Percentiles rank a stretch among this genome's conserved stretches.
These are phyloP conservation scores for Yarrowia sp. DNA, from an alignment of 805 yeast species.

Conservation along the genomic window DNA sequence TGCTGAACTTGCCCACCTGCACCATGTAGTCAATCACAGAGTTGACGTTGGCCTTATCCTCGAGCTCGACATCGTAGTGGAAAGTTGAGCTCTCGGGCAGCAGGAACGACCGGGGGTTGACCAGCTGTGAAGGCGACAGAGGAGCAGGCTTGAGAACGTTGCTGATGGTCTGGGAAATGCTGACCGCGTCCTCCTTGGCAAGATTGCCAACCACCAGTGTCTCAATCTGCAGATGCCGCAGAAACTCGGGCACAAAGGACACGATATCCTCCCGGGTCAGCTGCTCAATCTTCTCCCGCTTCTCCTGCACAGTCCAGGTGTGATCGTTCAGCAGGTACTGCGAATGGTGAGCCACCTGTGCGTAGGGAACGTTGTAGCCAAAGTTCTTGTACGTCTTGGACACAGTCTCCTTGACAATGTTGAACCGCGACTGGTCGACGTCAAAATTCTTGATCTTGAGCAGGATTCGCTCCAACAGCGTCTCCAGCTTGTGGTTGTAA, in stretches of 20 bases:
- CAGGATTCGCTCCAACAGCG: conserved; percentile 66
- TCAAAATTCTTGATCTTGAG: conserved; percentile 59
- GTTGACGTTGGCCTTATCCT: conserved; percentile 76
- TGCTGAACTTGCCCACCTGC: conserved; percentile 64
- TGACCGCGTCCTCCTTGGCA: conserved; percentile 59
- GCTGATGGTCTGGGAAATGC: conserved; percentile 56
- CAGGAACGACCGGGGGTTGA: conserved; percentile 54
- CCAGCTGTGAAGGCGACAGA: conserved; percentile 55
- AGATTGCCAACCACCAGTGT: conserved; percentile 81
- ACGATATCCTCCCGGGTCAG: conserved; percentile 59
- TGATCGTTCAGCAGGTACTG: conserved; percentile 73
- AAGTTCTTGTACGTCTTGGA: conserved; percentile 70
- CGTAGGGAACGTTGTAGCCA: conserved; percentile 76
- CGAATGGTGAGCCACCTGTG: conserved; percentile 71
- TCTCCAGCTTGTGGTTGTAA: conserved; percentile 79
- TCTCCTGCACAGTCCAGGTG: conserved; percentile 70
- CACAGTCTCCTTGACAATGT: conserved; percentile 68
- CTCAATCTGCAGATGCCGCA: conserved; percentile 69
- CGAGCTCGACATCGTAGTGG: conserved; percentile 49
- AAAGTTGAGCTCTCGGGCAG: conserved; percentile 46
- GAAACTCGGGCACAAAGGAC: conserved; percentile 60
- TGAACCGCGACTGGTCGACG: conserved; percentile 65
- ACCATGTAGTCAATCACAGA: conserved; percentile 81
- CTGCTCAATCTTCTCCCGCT: conserved; percentile 57
- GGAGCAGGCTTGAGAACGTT: conserved; percentile 53